A percentile compares a stretch with the other conserved stretches of the same genome.
These are phyloP conservation scores for Ceratobasidium sp. DNA, from an alignment of 1,284 basidiomycete species.

Conservation along the genomic window DNA sequence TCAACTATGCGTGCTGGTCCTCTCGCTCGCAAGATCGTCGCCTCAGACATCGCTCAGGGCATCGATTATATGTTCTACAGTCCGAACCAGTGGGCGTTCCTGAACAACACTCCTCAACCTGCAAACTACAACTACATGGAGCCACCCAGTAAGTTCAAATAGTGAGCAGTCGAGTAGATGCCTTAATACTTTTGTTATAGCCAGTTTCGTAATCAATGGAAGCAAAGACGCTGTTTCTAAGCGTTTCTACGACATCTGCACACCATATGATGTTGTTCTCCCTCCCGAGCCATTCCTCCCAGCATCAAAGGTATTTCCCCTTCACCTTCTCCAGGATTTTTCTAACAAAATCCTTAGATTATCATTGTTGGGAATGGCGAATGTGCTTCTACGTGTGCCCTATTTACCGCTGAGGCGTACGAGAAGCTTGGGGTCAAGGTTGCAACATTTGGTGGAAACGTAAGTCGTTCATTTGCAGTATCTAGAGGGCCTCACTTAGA, in stretches of 20 bases:
- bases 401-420: constrained; percentile 71
- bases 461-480: background rate
- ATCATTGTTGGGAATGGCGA: constrained; percentile 59
- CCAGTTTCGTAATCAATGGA: constrained; percentile 2
- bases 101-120: constrained; percentile 64
- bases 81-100: constrained; percentile 56
- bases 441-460: constrained; percentile 67
- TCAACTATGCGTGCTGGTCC: constrained; percentile 58
- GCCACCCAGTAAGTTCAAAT: constrained; percentile 53
- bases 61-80: constrained; percentile 29
- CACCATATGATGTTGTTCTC: constrained; percentile 56
- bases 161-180: background rate
- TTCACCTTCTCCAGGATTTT: background rate
- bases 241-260: constrained; percentile 54
- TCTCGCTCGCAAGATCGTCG: constrained; percentile 29
- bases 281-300: constrained; percentile 64
- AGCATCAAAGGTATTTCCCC: constrained; percentile 57
- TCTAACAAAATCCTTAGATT: constrained; percentile 45
- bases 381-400: constrained; percentile 72
- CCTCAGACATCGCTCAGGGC: constrained; percentile 21
- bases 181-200: background rate
- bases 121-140: constrained; percentile 61
- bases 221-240: constrained; percentile 1
- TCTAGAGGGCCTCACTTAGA: background rate
- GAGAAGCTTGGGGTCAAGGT: constrained; percentile 67